Evolutionary conservation across 805 yeast species (phyloP), one percentile per base, ranked within the genome.

Genomic region (Metschnikowia chrysomelidarum): DNA sequence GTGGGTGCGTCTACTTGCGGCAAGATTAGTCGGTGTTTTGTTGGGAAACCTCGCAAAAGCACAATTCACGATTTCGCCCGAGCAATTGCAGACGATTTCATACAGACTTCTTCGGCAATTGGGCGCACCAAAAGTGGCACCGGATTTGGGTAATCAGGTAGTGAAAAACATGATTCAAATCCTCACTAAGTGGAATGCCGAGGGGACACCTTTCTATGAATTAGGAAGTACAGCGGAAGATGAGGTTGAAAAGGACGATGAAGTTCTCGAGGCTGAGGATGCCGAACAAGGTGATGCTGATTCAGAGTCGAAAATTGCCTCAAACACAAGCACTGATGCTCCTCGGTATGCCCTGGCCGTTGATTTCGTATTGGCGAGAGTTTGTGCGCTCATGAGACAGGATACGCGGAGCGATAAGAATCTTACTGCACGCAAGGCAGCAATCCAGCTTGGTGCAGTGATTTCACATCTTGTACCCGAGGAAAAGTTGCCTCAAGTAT

Each of bases 1-100:
- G 1, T 89, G 98, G 98, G 83, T 89, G 5, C 76, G 97, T 49
- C 67, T 83, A 40, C 62, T 73, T 4, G 66, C 94, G 1, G 62
- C 81, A 5, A 67, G 89, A 34, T 62, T 87, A 21, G 56, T 80
- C 24, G 80, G 82, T 1, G 51, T 60, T 1, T 53, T 83, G 32
- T 62, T 85, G 37, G 51, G 71, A 7, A 67, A 71, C 32, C 30
- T 62, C 27, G 60, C 64, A 22, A 48, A 53, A 11, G 38, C 65
- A 22, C 44, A 60, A 3, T 65, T 79, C 27, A 50, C 46, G 15
- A 18, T 67, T 2, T 43, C 63, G 2, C 62, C 62, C 16, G 60
- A 64, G 19, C 77, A 79, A 30, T 51, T 83, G n/a, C 91, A 85
- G 53, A 75, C 76, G 0, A 75, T 84, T 34, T 84, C 82, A 0